Conservation (phyloP, 768 basidiomycete species). For the Suillus bovinus region DNA sequence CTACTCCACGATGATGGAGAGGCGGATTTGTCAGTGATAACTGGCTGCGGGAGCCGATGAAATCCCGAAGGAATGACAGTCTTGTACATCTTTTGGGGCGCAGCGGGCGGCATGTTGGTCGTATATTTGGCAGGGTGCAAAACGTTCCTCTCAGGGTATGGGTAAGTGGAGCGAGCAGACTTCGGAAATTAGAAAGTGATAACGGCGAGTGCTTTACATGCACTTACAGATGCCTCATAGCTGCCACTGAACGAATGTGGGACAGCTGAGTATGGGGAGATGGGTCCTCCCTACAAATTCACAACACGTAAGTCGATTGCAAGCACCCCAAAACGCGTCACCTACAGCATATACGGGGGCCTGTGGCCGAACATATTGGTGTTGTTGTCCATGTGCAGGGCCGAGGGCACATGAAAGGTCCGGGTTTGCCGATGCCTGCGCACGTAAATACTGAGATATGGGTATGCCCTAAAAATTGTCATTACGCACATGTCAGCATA, state of each 20-base stretch:
- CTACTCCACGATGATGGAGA: not conserved
- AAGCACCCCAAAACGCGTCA: not conserved
- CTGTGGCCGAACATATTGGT: not conserved
- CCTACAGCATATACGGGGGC: not conserved
- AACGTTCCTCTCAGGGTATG: constrained; percentile 32
- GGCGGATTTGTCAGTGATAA: constrained; percentile 14
- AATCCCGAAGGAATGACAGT: constrained; percentile 23
- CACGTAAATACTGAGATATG: not conserved
- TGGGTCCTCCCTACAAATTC: not conserved
- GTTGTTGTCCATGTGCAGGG: not conserved
- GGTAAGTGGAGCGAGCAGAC: constrained; percentile 22
- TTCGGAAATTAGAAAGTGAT: constrained; percentile 12
- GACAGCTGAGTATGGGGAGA: constrained; percentile 27
- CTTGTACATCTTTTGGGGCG: constrained; percentile 10
- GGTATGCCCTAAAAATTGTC: not conserved
- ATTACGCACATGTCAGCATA: not conserved
- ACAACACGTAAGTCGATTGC: not conserved
- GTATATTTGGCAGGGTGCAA: constrained; percentile 24
- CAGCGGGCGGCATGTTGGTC: constrained; percentile 9
- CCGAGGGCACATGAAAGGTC: not conserved
- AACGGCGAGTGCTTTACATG: not conserved
- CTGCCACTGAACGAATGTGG: constrained; percentile 20
- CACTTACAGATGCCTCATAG: constrained; percentile 14
- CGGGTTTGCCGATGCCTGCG: constrained; percentile 11
- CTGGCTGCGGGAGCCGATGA: constrained; percentile 16